A percentile compares a stretch with the other conserved stretches of the same genome.
These are phyloP conservation scores for Melaleuca alternifolia DNA, from an alignment of 345 rosid species.

Conservation along the genomic window DNA sequence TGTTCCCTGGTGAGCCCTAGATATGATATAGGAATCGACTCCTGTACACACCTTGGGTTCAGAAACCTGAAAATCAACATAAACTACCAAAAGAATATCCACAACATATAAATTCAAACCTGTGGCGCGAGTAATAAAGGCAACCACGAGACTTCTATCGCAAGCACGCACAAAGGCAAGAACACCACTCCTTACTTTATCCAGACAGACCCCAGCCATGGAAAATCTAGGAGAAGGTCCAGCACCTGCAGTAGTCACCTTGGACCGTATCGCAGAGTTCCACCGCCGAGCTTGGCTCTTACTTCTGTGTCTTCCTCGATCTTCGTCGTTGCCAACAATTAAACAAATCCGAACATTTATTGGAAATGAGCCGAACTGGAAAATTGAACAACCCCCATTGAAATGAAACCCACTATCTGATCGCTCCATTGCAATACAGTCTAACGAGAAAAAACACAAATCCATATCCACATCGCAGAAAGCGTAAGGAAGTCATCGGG, in stretches of 20 bases:
- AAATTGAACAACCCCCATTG: too few relatives aligned
- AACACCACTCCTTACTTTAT: slow-evolving; percentile 59
- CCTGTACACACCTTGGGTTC: neutral
- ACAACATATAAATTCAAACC: slow-evolving; percentile 27
- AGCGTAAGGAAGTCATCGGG: too few relatives aligned
- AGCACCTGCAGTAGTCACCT: slow-evolving; percentile 49
- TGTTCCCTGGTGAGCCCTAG: slow-evolving; percentile 46
- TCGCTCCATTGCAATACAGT: too few relatives aligned
- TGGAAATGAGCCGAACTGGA: too few relatives aligned
- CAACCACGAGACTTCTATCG: slow-evolving; percentile 87
- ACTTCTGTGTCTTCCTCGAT: too few relatives aligned
- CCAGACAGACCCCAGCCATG: slow-evolving; percentile 76
- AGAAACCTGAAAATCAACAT: neutral
- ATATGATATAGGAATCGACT: neutral
- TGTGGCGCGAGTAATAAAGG: slow-evolving; percentile 73
- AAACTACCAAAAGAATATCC: neutral
- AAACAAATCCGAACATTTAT: too few relatives aligned
- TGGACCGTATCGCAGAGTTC: slow-evolving; percentile 76
- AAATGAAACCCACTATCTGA: too few relatives aligned
- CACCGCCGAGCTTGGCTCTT: too few relatives aligned
- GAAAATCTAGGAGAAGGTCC: slow-evolving; percentile 96
- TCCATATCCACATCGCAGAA: too few relatives aligned
- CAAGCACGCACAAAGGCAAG: slow-evolving; percentile 85
- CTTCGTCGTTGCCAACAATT: too few relatives aligned
- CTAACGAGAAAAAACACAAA: too few relatives aligned